Evolutionary conservation across 2,329 filamentous ascomycete species (phyloP).

Genomic region (Coniochaeta sp.): DNA sequence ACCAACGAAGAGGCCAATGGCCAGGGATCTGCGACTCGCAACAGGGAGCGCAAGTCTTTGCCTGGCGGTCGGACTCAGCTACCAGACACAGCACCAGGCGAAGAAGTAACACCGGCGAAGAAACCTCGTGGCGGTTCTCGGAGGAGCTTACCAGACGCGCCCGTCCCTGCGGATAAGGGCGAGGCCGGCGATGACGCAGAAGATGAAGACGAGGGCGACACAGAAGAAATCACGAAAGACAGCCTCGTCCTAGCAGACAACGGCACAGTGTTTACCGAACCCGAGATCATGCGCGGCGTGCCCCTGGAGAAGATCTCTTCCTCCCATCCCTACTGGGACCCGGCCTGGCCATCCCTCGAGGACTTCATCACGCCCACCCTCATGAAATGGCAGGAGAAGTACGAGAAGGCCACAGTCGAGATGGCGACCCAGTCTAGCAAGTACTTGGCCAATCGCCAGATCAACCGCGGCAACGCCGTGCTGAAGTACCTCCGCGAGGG

Average conservation of each 20-base stretch:
- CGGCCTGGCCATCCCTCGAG: conserved; percentile 41
- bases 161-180: neutral
- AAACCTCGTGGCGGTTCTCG: neutral
- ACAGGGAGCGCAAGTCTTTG: conserved; percentile 1
- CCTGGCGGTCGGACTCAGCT: neutral
- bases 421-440: conserved; percentile 34
- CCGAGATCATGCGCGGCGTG: conserved; percentile 44
- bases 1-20: conserved; percentile 9
- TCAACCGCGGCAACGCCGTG: conserved; percentile 47
- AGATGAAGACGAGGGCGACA: conserved; percentile 8
- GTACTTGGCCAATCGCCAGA: conserved; percentile 47
- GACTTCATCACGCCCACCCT: conserved; percentile 34
- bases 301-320: conserved; percentile 44
- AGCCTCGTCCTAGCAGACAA: conserved; percentile 40
- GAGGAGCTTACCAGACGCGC: conserved; percentile 2
- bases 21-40: neutral
- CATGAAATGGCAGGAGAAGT: conserved; percentile 41
- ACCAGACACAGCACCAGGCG: neutral
- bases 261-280: conserved; percentile 41
- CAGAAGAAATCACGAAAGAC: conserved; percentile 36
- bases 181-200: neutral
- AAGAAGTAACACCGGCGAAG: neutral
- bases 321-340: conserved; percentile 48
- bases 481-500: conserved; percentile 43
- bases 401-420: conserved; percentile 24